phyloP scores from a whole-genome alignment of 441 rosid genomes.

The Pelargonium australe region DNA sequence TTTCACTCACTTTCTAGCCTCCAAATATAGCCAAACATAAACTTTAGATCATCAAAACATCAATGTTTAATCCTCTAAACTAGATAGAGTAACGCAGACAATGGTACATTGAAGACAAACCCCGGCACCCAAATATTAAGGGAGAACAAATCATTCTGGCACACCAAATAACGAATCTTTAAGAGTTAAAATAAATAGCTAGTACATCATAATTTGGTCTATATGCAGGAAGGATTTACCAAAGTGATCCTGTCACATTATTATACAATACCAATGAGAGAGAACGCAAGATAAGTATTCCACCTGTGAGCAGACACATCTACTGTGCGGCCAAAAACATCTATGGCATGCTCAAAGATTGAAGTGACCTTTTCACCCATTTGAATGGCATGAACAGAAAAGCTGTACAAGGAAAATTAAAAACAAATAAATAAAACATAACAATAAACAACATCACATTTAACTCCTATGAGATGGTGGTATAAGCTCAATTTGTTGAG shows the following conservation, averaged over 20 bases:
- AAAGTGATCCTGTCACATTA: background rate
- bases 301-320: constrained; percentile 60
- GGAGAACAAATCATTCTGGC: background rate
- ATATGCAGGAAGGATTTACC: constrained; percentile 9
- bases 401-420: constrained; percentile 38
- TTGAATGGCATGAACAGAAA: constrained; percentile 89
- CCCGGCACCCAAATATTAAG: background rate
- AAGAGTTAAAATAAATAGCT: constrained; percentile 12
- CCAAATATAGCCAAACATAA: background rate
- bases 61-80: background rate
- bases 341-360: constrained; percentile 78
- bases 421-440: constrained; percentile 7
- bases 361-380: constrained; percentile 91
- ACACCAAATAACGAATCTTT: constrained; percentile 6
- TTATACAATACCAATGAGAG: background rate
- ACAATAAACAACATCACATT: constrained; percentile 8
- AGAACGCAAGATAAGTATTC: constrained; percentile 12
- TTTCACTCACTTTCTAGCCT: background rate
- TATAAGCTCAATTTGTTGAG: constrained; percentile 5
- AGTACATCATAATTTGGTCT: background rate
- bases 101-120: constrained; percentile 6
- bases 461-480: constrained; percentile 14
- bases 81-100: background rate
- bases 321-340: constrained; percentile 68
- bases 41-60: background rate